A percentile compares a stretch with the other conserved stretches of the same genome.
These are phyloP conservation scores for Meredithiella fracta DNA, from an alignment of 2,329 filamentous ascomycete genomes.

Conservation along the genomic window DNA sequence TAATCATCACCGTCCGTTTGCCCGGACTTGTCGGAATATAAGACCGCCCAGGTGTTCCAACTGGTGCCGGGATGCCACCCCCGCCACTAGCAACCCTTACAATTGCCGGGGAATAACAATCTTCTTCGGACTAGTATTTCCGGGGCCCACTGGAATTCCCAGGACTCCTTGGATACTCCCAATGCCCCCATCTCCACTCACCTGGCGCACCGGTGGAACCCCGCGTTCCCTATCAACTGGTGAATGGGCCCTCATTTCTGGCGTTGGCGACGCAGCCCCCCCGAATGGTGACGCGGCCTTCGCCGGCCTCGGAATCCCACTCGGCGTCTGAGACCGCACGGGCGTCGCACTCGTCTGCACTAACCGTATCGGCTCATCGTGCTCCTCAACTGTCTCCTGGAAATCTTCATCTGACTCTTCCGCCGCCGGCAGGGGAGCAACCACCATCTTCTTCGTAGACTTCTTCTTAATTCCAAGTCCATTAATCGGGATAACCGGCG, in stretches of 20 bases:
- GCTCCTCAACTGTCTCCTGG: constrained; percentile 5
- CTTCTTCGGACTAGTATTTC: constrained; percentile 4
- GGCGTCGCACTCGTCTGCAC: constrained; percentile 7
- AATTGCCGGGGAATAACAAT: background rate
- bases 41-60: background rate
- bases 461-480: background rate
- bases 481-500: background rate
- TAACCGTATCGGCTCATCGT: constrained; percentile 12
- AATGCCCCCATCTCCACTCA: background rate
- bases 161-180: constrained; percentile 4
- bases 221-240: background rate
- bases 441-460: background rate
- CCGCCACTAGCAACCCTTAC: background rate
- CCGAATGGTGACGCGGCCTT: background rate
- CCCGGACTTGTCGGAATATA: constrained; percentile 6
- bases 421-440: background rate
- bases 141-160: background rate
- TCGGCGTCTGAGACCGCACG: constrained; percentile 17
- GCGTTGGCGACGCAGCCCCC: background rate
- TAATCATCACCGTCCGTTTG: constrained; percentile 16
- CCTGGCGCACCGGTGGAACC: background rate
- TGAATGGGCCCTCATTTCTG: background rate
- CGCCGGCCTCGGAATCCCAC: background rate
- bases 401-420: constrained; percentile 2
- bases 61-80: background rate